Evolutionary conservation across 1,139 yeast species (phyloP).

Genomic region (Sugiyamaella neomexicana): DNA sequence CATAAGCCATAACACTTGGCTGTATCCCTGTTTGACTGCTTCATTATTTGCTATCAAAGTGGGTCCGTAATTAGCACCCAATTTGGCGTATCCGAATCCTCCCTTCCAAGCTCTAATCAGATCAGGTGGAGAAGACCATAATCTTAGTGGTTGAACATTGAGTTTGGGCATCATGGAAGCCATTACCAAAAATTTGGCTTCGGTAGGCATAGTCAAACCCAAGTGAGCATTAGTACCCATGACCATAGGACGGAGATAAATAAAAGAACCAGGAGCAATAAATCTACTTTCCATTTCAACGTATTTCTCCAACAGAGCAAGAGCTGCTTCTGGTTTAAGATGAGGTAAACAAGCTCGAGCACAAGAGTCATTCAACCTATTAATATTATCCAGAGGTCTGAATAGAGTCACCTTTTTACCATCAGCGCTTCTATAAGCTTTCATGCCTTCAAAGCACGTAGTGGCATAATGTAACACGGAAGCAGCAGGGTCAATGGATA

Average conservation of each 20-base stretch:
- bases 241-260: slow-evolving; percentile 38
- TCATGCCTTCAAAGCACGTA: slow-evolving; percentile 42
- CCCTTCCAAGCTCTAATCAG: slow-evolving; percentile 51
- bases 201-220: slow-evolving; percentile 44
- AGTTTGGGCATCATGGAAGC: slow-evolving; percentile 41
- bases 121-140: slow-evolving; percentile 42
- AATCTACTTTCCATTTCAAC: slow-evolving; percentile 42
- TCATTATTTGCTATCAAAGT: slow-evolving; percentile 44
- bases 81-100: slow-evolving; percentile 48
- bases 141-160: slow-evolving; percentile 41
- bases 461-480: slow-evolving; percentile 40
- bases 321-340: slow-evolving; percentile 44
- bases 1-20: slow-evolving; percentile 49
- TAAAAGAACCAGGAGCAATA: slow-evolving; percentile 36
- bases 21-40: slow-evolving; percentile 44
- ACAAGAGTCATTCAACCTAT: slow-evolving; percentile 45
- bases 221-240: slow-evolving; percentile 42
- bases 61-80: slow-evolving; percentile 52
- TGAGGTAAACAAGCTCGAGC: slow-evolving; percentile 45
- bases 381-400: slow-evolving; percentile 47
- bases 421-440: slow-evolving; percentile 36
- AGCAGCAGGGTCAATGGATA: slow-evolving; percentile 38
- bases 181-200: slow-evolving; percentile 44
- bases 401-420: slow-evolving; percentile 44
- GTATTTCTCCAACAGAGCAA: slow-evolving; percentile 43